Conservation (phyloP, 371 early-diverging fungal species). For the Mucor racemosus region DNA sequence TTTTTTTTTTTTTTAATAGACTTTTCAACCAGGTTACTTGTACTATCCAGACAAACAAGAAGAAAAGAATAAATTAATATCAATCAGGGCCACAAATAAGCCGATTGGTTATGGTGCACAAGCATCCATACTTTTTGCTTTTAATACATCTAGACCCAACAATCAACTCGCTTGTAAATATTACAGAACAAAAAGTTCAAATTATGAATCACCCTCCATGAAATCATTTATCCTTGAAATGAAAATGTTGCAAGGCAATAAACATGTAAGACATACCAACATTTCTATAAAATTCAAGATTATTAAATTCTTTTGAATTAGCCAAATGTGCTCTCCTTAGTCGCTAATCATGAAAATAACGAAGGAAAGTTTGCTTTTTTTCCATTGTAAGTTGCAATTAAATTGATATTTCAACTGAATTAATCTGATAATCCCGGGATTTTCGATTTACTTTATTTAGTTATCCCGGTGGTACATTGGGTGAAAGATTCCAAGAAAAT, state of each 20-base stretch:
- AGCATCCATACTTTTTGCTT: constrained; percentile 10
- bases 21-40: not conserved
- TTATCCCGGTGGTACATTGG: constrained; percentile 7
- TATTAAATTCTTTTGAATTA: not conserved
- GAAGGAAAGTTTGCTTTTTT: not conserved
- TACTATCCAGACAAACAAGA: not conserved
- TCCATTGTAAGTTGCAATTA: constrained; percentile 14
- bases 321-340: constrained; percentile 17
- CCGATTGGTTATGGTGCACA: constrained; percentile 9
- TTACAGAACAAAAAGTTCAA: not conserved
- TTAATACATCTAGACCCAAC: not conserved
- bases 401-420: not conserved
- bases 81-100: not conserved
- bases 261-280: constrained; percentile 11
- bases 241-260: constrained; percentile 12
- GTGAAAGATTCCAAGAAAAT: not conserved
- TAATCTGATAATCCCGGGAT: not conserved
- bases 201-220: not conserved
- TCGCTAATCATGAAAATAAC: not conserved
- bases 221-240: not conserved
- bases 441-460: not conserved
- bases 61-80: not conserved
- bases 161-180: constrained; percentile 13
- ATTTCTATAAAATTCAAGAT: too few relatives aligned
- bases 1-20: not conserved